Evolutionary conservation across 2,329 filamentous ascomycete species (phyloP), one percentile per base, ranked within the genome.

Genomic region (Neofusicoccum umdonicola): DNA sequence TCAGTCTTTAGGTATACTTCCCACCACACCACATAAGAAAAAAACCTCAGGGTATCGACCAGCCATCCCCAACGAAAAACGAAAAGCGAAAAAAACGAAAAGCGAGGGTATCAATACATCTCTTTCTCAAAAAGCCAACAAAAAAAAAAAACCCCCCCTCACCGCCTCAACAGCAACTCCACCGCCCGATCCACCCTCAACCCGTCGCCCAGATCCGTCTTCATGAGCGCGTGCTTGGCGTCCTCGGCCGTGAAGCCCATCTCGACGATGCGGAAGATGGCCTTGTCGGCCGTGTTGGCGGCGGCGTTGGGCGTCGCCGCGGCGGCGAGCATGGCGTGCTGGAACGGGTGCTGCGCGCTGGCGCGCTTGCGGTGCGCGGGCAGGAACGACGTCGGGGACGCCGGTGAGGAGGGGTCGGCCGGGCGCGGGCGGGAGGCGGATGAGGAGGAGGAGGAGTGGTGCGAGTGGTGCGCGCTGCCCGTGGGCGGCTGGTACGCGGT

Each of bases 161-260:
- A 47, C 39, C 56, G 8, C 4, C 54, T 51, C 17, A 85, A 70
- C 67, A 89, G 74, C 64, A 87, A 70, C 65, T 85, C 82, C 22
- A 88, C 81, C 0, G 87, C 87, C 4, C 82, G 80, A 68, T 87
- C 81, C 9, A 85, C 79, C 64, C 87, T 78, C 67, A 88, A 76
- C 0, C 85, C 85, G 67, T 87, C 84, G 0, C 86, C 87, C 13
- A 81, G 81, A 71, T 88, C 87, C 4, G 86, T 88, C 68, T 83
- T 80, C 45, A 82, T 81, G 17, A 89, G 74, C 17, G 87, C 87
- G 69, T 83, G 81, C 65, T 83, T 82, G 7, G 85, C 86, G 67
- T 86, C 80, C 17, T 81, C 79, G 15, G 81, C 76, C 7, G 79
- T 79, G 68, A 88, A 89, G 0, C 87, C 87, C 72, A 88, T 84